Base-by-base conservation (phyloP, 371 early-diverging fungal genomes). In the Apophysomyces sp. region DNA sequence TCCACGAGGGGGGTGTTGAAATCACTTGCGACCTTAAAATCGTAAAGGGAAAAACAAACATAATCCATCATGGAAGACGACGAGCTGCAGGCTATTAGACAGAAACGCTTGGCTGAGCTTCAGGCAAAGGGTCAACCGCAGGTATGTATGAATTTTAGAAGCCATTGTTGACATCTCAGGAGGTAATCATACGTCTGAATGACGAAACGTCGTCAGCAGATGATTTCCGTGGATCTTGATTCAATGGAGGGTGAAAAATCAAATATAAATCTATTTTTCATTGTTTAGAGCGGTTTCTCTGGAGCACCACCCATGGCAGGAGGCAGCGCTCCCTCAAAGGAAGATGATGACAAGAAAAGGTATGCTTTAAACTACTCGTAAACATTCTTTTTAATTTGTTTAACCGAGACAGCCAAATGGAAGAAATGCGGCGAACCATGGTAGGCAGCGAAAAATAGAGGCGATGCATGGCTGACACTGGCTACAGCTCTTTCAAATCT, bases 51-150 rank as follows among this genome's bases (percentile, higher is more conserved):
- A n/a, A n/a, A n/a, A n/a, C n/a, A n/a, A n/a, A n/a, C n/a, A n/a
- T n/a, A n/a, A n/a, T n/a, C n/a, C n/a, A n/a, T n/a, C 41, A 92
- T 92, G 92, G 92, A 89, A 59, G 93, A 92, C 86, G 86, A 87
- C 65, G 95, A 95, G 75, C 87, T 95, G 55, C 83, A 86, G 65
- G 89, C 89, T 26, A 93, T 95, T 67, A 84, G 94, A 64, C 92
- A 91, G 34, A 85, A 87, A 72, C 86, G 94, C 55, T 72, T 90
- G 79, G 88, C 88, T 24, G 87, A 88, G 66, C 69, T 89, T 57
- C 83, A 86, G 68, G 81, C 78, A 30, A 62, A 62, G 2, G 66
- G 68, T 41, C 52, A 49, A 40, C 29, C 49, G 24, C 21, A 44
- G 52, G 24, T 32, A 55, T 34, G 55, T n/a, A 44, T n/a, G 3